Evolutionary conservation across 352 stramenopile species (phyloP).

Genomic region (Pythium phragmitis): DNA sequence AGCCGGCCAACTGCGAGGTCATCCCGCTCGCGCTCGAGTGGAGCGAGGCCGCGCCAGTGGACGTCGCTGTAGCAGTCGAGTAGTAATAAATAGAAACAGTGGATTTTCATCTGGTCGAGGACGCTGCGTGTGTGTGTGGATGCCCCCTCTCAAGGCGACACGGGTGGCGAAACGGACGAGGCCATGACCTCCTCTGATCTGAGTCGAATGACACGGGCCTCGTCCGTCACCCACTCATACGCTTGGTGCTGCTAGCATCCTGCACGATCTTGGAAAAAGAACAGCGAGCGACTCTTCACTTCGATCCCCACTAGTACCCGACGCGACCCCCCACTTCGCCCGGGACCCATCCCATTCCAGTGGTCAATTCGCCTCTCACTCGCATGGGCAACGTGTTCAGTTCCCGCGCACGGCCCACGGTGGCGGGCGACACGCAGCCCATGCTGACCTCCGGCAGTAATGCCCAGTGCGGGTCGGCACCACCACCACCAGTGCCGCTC

Average conservation of each 20-base stretch:
- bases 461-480: neutral
- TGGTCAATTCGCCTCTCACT: too few species aligned
- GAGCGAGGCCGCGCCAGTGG: neutral
- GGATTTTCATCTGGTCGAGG: neutral
- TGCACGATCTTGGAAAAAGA: neutral
- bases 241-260: neutral
- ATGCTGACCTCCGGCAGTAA: neutral
- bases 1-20: constrained; percentile 35
- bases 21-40: constrained; percentile 29
- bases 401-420: neutral
- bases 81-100: constrained; percentile 5
- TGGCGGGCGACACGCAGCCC: constrained; percentile 7
- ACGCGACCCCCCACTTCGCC: neutral
- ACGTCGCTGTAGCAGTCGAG: neutral
- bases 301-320: neutral
- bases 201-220: too few species aligned
- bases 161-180: too few species aligned
- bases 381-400: constrained; percentile 30
- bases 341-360: neutral
- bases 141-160: too few species aligned
- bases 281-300: constrained; percentile 5
- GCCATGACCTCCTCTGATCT: too few species aligned
- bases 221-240: too few species aligned
- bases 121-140: neutral
- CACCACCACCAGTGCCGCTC: constrained; percentile 19